phyloP scores from a whole-genome alignment of 345 rosid genomes.

The Odontarrhena argentea region DNA sequence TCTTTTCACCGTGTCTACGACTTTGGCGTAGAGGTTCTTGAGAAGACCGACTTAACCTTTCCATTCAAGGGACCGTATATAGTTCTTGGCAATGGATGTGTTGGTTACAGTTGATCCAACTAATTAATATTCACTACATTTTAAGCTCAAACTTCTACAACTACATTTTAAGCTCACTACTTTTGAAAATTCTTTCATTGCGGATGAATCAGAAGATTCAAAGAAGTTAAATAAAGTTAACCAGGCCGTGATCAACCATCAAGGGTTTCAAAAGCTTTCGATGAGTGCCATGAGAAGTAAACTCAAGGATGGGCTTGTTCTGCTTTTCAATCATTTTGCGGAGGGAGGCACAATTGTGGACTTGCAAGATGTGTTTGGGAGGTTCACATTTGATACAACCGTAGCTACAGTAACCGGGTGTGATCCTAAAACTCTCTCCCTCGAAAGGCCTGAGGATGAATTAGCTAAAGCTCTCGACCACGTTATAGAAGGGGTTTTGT shows the following conservation, averaged over 20 bases:
- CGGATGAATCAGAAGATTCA: not conserved
- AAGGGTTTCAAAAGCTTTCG: slow-evolving; percentile 1
- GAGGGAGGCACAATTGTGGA: not conserved
- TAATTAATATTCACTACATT: not conserved
- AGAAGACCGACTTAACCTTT: not conserved
- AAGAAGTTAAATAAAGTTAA: not conserved
- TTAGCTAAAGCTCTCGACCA: not conserved
- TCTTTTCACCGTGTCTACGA: not conserved
- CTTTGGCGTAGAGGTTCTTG: not conserved
- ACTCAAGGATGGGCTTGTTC: slow-evolving; percentile 1
- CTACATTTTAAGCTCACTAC: not conserved
- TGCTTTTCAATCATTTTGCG: not conserved
- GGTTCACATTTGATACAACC: not conserved
- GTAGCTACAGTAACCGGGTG: not conserved
- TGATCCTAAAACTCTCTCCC: not conserved
- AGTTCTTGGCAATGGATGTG: not conserved
- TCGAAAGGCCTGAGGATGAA: not conserved
- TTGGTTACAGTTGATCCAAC: not conserved
- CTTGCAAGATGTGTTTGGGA: slow-evolving; percentile 4
- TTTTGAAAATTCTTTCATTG: not conserved
- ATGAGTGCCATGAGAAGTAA: not conserved
- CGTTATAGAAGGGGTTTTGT: not conserved
- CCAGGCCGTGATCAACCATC: not conserved
- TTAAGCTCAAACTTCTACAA: slow-evolving; percentile 6
- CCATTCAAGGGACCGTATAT: not conserved